phyloP scores from a whole-genome alignment of 768 basidiomycete species.

The Wakefieldia striispora region DNA sequence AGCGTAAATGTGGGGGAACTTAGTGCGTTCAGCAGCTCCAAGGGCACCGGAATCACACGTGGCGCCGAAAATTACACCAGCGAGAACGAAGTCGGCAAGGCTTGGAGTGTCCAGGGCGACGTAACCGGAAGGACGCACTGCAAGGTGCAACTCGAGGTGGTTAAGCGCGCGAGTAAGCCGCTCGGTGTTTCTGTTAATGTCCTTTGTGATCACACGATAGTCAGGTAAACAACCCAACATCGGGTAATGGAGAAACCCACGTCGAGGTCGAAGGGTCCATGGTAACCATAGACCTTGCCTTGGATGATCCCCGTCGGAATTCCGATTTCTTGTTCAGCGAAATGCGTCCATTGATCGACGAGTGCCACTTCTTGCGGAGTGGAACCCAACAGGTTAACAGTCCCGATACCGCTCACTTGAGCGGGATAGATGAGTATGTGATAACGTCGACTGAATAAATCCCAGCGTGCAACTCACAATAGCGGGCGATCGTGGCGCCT shows the following conservation, averaged over 20 bases:
- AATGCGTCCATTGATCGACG: slow-evolving; percentile 24
- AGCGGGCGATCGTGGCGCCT: slow-evolving; percentile 16
- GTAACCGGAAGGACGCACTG: slow-evolving; percentile 2
- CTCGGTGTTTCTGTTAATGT: too few species aligned
- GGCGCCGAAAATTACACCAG: slow-evolving; percentile 2
- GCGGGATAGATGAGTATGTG: neutral
- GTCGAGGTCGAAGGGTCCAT: slow-evolving; percentile 7
- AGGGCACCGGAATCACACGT: slow-evolving; percentile 1
- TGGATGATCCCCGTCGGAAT: neutral
- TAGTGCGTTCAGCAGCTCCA: slow-evolving; percentile 11
- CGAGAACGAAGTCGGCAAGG: slow-evolving; percentile 20
- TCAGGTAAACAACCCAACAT: too few species aligned
- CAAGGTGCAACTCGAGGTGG: slow-evolving; percentile 18
- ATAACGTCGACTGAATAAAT: neutral
- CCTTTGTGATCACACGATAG: too few species aligned
- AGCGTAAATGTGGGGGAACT: slow-evolving; percentile 17
- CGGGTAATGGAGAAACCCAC: neutral
- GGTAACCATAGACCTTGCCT: neutral
- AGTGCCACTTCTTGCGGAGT: slow-evolving; percentile 5
- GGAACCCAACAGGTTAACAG: slow-evolving; percentile 12
- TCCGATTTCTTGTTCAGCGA: slow-evolving; percentile 16
- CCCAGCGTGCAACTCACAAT: slow-evolving; percentile 7
- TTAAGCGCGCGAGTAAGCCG: neutral
- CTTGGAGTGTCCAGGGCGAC: too few species aligned
- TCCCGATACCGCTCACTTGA: slow-evolving; percentile 14